Conservation (phyloP, 768 basidiomycete genomes). For the Rhodotorula kratochvilovae region DNA sequence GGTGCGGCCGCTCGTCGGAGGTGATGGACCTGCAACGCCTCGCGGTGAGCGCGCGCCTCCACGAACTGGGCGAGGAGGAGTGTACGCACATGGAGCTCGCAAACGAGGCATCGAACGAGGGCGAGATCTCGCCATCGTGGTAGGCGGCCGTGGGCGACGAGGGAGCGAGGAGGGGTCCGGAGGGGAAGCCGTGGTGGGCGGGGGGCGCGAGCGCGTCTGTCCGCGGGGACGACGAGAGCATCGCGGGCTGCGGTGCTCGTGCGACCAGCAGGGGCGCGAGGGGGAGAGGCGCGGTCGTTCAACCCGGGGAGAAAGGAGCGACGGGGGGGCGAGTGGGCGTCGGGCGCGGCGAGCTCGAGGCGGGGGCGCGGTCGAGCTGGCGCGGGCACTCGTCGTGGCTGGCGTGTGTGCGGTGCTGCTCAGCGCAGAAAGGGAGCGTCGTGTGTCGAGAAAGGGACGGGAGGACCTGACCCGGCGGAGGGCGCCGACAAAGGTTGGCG, state of each 20-base stretch:
- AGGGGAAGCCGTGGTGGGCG: neutral
- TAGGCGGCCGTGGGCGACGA: conserved; percentile 30
- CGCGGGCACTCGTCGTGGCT: neutral
- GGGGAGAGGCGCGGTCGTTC: neutral
- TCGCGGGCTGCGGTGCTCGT: neutral
- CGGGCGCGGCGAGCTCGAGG: neutral
- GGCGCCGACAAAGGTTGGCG: neutral
- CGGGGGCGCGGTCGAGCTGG: too few relatives aligned
- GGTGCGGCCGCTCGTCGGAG: conserved; percentile 15
- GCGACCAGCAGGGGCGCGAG: neutral
- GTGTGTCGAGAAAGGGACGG: neutral
- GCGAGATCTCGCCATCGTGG: conserved; percentile 32
- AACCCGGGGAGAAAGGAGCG: neutral
- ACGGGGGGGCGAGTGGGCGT: neutral
- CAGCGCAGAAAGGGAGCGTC: neutral
- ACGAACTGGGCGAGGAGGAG: fast-evolving
- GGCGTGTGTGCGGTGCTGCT: neutral
- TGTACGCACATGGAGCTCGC: conserved; percentile 33
- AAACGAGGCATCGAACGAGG: conserved; percentile 37
- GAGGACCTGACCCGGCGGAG: neutral
- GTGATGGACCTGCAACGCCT: conserved; percentile 29
- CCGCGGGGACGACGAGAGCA: conserved; percentile 30
- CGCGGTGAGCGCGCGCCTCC: neutral
- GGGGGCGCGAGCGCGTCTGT: neutral
- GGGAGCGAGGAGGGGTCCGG: conserved; percentile 9